Base-by-base conservation (phyloP, 139 green algal genomes). In the Ostreobium quekettii region DNA sequence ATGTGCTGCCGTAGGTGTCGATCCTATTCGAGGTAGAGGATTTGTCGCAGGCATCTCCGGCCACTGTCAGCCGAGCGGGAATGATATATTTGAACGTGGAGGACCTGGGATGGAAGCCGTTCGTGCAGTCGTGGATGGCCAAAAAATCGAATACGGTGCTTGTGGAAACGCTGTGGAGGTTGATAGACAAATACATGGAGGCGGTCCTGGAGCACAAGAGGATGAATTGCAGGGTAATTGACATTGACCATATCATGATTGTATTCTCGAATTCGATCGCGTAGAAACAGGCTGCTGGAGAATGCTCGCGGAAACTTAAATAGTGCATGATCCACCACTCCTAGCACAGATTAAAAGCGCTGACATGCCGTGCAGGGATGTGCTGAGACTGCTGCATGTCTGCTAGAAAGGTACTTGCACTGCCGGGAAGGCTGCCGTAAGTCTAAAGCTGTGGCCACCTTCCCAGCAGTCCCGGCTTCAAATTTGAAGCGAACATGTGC, bases 61-160 rank as follows among this genome's bases (percentile, higher is more conserved):
- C 85, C 48, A 91, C 85, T 1, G 82, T 91, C 11, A 81, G 72
- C 35, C 82, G 84, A 39, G 81, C 83, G 36, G 86, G 86, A 60
- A 93, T 93, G 86, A 89, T 93, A 68, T 93, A 93, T 73, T 71
- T 90, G n/a, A 89, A 93, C 67, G 78, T 87, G 36, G 86, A 91
- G 67, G 85, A 91, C 74, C 76, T 95, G 39, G 86, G 87, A 62
- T 91, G 83, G 83, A 64, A 75, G 33, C 86, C 86, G 8, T 87
- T 81, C 74, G 64, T 93, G 56, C 82, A 75, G 42, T 80, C 61
- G n/a, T 93, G 86, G 86, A 67, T 90, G 24, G 66, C 67, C 30
- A 64, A 58, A 62, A 86, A 80, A 71, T 32, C 22, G 38, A 1
- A 67, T 39, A 29, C 74, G 1, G 47, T 77, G 2, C 7, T 85